Base-by-base conservation (phyloP, 1,139 yeast species). In the Hyphopichia fennica region DNA sequence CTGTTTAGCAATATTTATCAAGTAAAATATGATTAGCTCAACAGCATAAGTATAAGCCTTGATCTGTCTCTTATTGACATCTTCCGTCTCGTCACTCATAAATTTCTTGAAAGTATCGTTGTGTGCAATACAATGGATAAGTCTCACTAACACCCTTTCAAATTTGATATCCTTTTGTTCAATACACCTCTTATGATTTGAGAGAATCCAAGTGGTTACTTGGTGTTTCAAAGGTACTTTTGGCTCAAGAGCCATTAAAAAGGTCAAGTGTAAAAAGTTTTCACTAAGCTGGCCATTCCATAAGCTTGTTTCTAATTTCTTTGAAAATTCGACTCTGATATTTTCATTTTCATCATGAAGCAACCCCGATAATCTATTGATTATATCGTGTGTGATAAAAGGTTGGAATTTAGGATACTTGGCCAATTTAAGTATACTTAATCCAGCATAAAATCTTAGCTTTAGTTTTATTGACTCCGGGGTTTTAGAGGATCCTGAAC, bases 201-300 rank as follows among this genome's bases (percentile, higher is more conserved):
- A 84, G 38, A 74, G 72, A 7, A 88, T 73, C 96, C 96, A 89
- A n/a, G 84, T 84, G 20, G 72, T 69, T 0, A 81, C 76, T 37
- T 77, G 77, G 1, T 64, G 61, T 48, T 72, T 78, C 37, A 87
- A 57, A 2, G 65, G 65, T 3, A 53, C 52, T 33, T 78, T 73
- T 0, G 93, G 90, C 54, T 91, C 97, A 55, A 81, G 82, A 0
- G 95, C 95, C 52, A 79, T 72, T 58, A 87, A 84, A 56, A 86
- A 88, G 1, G 87, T 67, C 16, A 88, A 59, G 0, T 89, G 81
- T 35, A 87, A 57, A 54, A 82, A 89, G 46, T 82, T 75, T 42
- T 82, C 84, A 0, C 95, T 79, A 3, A 89, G 72, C 9, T 60
- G 50, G 42, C 76, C 81, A 32, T 67, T 60, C 15, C 83, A 73